Evolutionary conservation across 2,329 filamentous ascomycete genomes (phyloP).

Genomic region (Epicoccum sorghinum): DNA sequence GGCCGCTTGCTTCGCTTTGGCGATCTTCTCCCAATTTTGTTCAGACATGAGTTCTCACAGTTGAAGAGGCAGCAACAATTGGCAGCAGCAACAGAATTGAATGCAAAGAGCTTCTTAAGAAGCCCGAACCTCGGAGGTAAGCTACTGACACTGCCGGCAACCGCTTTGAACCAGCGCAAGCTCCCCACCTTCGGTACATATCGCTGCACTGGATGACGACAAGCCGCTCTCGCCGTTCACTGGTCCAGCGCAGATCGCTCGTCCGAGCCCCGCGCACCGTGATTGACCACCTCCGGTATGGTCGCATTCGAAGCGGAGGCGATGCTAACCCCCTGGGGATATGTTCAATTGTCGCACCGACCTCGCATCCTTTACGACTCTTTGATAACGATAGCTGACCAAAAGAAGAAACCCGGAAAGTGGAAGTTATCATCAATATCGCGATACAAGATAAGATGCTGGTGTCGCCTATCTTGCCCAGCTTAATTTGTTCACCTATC

Average conservation of each 20-base stretch:
- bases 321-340: slow-evolving; percentile 1
- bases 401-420: slow-evolving; percentile 8
- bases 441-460: slow-evolving; percentile 17
- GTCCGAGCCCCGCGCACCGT: slow-evolving; percentile 22
- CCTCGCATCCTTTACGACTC: not conserved
- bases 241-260: slow-evolving; percentile 13
- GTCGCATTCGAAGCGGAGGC: not conserved
- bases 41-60: slow-evolving; percentile 21
- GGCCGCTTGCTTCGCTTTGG: slow-evolving; percentile 51
- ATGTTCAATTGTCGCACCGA: not conserved
- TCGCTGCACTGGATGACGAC: slow-evolving; percentile 20
- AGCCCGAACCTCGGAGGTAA: slow-evolving; percentile 14
- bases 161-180: slow-evolving; percentile 16
- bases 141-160: slow-evolving; percentile 6
- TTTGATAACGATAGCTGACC: slow-evolving; percentile 22
- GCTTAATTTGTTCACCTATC: slow-evolving; percentile 15
- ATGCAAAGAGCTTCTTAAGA: slow-evolving; percentile 5
- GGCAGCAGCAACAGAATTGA: not conserved
- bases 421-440: not conserved
- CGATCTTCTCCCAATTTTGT: slow-evolving; percentile 53
- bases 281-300: not conserved
- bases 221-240: slow-evolving; percentile 12
- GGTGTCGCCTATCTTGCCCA: slow-evolving; percentile 17
- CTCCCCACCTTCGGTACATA: slow-evolving; percentile 31
- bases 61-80: slow-evolving; percentile 1